These are phyloP conservation scores for Mycosphaerelloides madeirae DNA, from an alignment of 2,329 filamentous ascomycete species.

Conservation along the genomic window DNA sequence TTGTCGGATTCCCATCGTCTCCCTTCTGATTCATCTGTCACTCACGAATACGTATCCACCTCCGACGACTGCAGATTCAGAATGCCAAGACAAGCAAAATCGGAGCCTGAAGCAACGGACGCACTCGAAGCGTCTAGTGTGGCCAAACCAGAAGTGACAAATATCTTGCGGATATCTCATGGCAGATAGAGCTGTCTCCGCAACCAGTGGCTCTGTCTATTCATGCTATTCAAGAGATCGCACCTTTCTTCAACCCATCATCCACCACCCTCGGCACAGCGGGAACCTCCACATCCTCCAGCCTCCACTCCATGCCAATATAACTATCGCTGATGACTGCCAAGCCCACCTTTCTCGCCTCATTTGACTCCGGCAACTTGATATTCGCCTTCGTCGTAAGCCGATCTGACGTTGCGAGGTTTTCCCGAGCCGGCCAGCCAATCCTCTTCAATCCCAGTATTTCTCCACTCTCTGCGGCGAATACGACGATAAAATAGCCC, in stretches of 20 bases:
- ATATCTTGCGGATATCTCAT: no score
- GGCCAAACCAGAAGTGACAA: no score
- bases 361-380: slow-evolving; percentile 53
- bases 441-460: slow-evolving; percentile 82
- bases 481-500: slow-evolving; percentile 82
- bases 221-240: no score
- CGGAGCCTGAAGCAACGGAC: no score
- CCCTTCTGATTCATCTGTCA: no score
- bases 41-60: no score
- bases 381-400: slow-evolving; percentile 55
- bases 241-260: slow-evolving; percentile 28
- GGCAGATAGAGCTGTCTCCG: no score
- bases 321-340: slow-evolving; percentile 83
- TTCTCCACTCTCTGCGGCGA: slow-evolving; percentile 63
- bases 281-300: slow-evolving; percentile 50
- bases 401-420: slow-evolving; percentile 33
- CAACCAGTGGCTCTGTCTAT: no score
- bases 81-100: no score
- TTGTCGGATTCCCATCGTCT: no score
- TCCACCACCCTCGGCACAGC: slow-evolving; percentile 29
- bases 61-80: no score
- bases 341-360: slow-evolving; percentile 64
- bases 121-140: no score
- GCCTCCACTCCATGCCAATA: slow-evolving; percentile 64
- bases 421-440: slow-evolving; percentile 57